Percentiles rank a stretch among this genome's conserved stretches.
Conservation (phyloP, 2,329 filamentous ascomycete genomes). For the Colletotrichum lentis region DNA sequence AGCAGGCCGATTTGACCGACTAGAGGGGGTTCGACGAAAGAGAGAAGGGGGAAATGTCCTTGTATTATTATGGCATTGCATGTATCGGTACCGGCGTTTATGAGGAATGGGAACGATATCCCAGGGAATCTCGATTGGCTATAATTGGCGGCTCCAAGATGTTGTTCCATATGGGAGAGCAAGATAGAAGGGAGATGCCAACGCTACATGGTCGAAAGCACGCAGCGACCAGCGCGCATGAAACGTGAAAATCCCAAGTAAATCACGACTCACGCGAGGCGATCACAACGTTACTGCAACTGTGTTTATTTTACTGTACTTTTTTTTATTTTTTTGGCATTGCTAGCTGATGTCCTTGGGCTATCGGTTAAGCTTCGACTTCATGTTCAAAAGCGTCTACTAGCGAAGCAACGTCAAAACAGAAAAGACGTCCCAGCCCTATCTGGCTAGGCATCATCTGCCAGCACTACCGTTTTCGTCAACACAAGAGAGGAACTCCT, state of each 20-base stretch:
- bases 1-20: slow-evolving; percentile 79
- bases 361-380: not conserved
- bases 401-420: slow-evolving; percentile 13
- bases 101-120: slow-evolving; percentile 29
- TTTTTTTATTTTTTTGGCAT: slow-evolving; percentile 34
- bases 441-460: slow-evolving; percentile 7
- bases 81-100: slow-evolving; percentile 32
- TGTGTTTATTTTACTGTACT: slow-evolving; percentile 7
- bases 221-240: not conserved
- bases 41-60: not conserved
- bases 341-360: slow-evolving; percentile 15
- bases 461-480: slow-evolving; percentile 5
- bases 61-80: slow-evolving; percentile 36
- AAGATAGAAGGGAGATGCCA: not conserved
- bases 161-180: not conserved
- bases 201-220: not conserved
- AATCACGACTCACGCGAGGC: not conserved
- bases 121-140: slow-evolving; percentile 25
- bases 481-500: slow-evolving; percentile 19
- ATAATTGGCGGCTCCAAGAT: slow-evolving; percentile 15
- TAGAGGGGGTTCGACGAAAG: slow-evolving; percentile 32
- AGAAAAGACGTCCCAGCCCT: not conserved
- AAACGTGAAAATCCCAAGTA: not conserved
- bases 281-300: not conserved
- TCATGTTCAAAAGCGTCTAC: slow-evolving; percentile 16